A percentile compares a stretch with the other conserved stretches of the same genome.
Evolutionary conservation across 441 rosid species (phyloP).

Genomic region (Lepidium campestre): DNA sequence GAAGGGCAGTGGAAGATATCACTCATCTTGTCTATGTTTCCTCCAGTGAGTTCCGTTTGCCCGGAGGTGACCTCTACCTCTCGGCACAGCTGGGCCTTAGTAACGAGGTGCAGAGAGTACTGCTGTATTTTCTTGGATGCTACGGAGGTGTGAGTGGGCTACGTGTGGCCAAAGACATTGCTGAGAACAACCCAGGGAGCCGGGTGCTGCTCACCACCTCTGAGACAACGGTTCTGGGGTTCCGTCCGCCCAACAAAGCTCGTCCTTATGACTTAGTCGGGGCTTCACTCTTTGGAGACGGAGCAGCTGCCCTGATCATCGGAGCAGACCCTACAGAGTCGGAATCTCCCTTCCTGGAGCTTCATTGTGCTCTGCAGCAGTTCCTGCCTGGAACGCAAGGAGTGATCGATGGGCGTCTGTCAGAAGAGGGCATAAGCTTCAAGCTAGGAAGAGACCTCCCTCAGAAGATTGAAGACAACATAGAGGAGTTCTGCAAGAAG

Average conservation of each 20-base stretch:
- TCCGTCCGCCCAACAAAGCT: conserved; percentile 74
- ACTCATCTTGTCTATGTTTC: conserved; percentile 87
- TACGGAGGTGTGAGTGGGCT: conserved; percentile 84
- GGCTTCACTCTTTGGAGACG: conserved; percentile 90
- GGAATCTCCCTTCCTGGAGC: conserved; percentile 82
- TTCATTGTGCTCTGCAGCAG: conserved; percentile 65
- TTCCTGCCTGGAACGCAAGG: conserved; percentile 72
- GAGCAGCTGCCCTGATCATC: conserved; percentile 73
- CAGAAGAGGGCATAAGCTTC: conserved; percentile 80
- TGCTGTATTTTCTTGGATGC: conserved; percentile 88
- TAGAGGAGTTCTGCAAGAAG: conserved; percentile 67
- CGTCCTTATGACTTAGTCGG: conserved; percentile 88
- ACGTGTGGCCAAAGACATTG: conserved; percentile 86
- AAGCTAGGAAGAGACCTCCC: conserved; percentile 82
- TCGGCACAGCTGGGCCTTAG: conserved; percentile 62
- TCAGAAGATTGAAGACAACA: conserved; percentile 66
- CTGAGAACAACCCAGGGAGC: conserved; percentile 84
- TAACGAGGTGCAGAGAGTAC: conserved; percentile 63
- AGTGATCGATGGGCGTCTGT: conserved; percentile 62
- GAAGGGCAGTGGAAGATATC: conserved; percentile 57
- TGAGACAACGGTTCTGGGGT: conserved; percentile 81
- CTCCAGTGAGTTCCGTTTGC: conserved; percentile 82
- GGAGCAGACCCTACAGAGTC: conserved; percentile 52
- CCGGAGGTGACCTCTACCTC: conserved; percentile 82
- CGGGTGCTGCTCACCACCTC: conserved; percentile 73